phyloP scores from a whole-genome alignment of 2,329 filamentous ascomycete species.

The Corniculantispora saksenae region DNA sequence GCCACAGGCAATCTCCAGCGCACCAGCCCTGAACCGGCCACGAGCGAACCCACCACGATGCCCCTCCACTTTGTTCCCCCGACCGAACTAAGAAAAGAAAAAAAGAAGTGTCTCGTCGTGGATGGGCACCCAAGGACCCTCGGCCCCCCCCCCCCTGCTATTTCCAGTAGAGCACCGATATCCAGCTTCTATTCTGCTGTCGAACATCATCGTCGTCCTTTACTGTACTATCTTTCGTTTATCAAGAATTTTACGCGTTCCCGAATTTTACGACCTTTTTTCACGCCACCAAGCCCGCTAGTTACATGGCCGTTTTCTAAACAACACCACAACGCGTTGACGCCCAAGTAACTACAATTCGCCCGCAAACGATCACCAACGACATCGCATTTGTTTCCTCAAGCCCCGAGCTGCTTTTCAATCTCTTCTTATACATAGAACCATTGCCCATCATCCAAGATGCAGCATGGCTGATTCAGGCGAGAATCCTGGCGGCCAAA shows the following conservation, averaged over 20 bases:
- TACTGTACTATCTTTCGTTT: background rate
- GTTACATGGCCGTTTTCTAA: background rate
- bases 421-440: too few species aligned
- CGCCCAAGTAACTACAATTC: background rate
- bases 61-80: too few species aligned
- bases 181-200: background rate
- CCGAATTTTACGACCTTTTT: slow-evolving; percentile 4
- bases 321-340: slow-evolving; percentile 1
- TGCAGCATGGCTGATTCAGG: slow-evolving; percentile 19
- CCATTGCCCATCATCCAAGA: background rate
- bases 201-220: background rate
- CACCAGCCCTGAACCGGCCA: too few species aligned
- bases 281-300: background rate
- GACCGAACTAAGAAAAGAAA: too few species aligned
- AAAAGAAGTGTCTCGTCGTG: background rate
- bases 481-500: slow-evolving; percentile 11
- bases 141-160: background rate
- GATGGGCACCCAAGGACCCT: background rate
- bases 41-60: too few species aligned
- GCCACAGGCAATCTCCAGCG: too few species aligned
- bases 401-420: background rate
- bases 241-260: background rate
- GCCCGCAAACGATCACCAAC: background rate
- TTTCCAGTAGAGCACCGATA: background rate
- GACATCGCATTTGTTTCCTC: background rate